Evolutionary conservation across 345 rosid species (phyloP), one percentile per base, ranked within the genome.

Genomic region (Laguncularia racemosa): DNA sequence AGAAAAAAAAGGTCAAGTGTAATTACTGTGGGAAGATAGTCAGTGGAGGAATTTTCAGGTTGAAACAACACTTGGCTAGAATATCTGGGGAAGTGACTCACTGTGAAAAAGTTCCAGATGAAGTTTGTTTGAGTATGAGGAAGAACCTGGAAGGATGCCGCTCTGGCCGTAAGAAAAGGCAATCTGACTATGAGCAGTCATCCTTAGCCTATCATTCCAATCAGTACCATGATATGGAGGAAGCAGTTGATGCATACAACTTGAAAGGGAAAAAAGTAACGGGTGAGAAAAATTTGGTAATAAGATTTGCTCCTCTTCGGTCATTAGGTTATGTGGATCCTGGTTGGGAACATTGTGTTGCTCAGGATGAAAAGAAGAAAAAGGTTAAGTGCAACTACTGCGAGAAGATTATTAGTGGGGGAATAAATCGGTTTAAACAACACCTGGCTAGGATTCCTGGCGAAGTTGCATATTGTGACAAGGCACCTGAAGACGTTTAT

Each of bases 391-490:
- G 83, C 72, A 67, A 74, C 50, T 78, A 74, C 65, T 78, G 83
- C 54, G 75, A 73, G 28, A 75, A 75, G 64, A 58, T 78, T n/a
- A 71, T 78, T 50, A 78, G 79, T 28, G 83, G 83, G 54, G 83
- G 83, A 13, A 67, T 78, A 46, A 78, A 78, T 55, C 74, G 77
- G 59, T 78, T 78, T 55, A 78, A 78, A 56, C 83, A 78, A 55
- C 83, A 78, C 53, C 61, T 78, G 40, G 83, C 80, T 28, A 72
- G 73, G 65, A 78, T 78, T 56, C 79, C 79, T 19, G 83, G 83
- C 44, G 83, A 78, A 69, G 83, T 78, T 21, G 76, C 80, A 6
- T 61, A 60, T 49, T 78, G 83, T 62, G 67, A 75, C 13, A 71
- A 59, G 21, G 83, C 77, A 33, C 80, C 80, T 9, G 73, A 78